Evolutionary conservation across 2,329 filamentous ascomycete genomes (phyloP), one percentile per base, ranked within the genome.

Genomic region (Clonostachys rhizophaga): DNA sequence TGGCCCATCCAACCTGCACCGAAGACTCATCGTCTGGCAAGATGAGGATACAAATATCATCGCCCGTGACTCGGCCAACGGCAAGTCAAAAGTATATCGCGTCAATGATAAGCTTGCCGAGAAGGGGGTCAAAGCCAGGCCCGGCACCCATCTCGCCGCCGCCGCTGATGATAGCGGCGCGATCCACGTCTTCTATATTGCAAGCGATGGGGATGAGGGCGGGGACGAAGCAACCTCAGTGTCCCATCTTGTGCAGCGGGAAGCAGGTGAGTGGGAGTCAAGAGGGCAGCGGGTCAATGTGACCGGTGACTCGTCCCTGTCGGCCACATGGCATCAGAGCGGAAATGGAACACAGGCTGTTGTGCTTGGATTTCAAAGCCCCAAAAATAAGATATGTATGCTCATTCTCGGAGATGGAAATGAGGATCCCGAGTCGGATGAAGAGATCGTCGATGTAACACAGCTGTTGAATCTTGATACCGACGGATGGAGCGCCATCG

Each of bases 171-270:
- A 45, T n/a, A 36, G 47, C 5, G 54, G 53, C 5, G 43, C 42
- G 7, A 44, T 51, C 6, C 56, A 60, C 45, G 18, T 57, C 20
- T 58, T 60, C 46, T 60, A 55, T 44, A 40, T 60, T 5, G 49
- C 50, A 30, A 34, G 48, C 49, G 13, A 30, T 30, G 8, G 24
- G 24, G 24, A 30, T 10, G 11, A 6, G 12, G 48, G 53, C 40
- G 35, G 30, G 18, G 24, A 30, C 24, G 9, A 30, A 30, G 10
- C 24, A 30, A 10, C 24, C 24, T 13, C 43, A 6, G 34, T 58
- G 4, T 43, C 48, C 2, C 49, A 58, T 40, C 18, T 54, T 1
- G 53, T 50, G 40, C 46, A 51, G 41, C 24, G 43, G 6, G n/a
- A 47, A 3, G 16, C 14, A 5, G 55, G 54, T 3, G 43, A 39